These are phyloP conservation scores for Saccharomycopsis sp. DNA, from an alignment of 805 yeast species.

Conservation along the genomic window DNA sequence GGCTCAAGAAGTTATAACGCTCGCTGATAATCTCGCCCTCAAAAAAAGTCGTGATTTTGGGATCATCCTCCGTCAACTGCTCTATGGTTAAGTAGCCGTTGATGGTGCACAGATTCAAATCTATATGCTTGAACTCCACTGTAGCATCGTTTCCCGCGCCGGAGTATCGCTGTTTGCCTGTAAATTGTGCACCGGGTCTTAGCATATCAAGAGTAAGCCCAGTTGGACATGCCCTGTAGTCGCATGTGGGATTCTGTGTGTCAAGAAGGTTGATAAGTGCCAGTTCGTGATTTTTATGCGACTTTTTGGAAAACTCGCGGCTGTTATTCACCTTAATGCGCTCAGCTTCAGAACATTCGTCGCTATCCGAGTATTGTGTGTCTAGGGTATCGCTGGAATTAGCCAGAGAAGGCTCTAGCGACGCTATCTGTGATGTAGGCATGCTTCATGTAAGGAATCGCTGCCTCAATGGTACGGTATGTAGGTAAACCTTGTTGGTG, in stretches of 20 bases:
- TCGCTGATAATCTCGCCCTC: slow-evolving; percentile 58
- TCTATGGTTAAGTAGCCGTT: slow-evolving; percentile 63
- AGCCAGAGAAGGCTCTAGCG: neutral
- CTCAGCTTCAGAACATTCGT: too few species aligned
- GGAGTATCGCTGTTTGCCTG: slow-evolving; percentile 32
- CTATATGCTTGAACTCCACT: slow-evolving; percentile 53
- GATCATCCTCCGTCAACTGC: slow-evolving; percentile 60
- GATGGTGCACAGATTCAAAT: slow-evolving; percentile 37
- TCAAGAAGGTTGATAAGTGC: neutral
- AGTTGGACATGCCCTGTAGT: neutral
- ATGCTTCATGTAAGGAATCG: too few species aligned
- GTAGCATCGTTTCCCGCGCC: slow-evolving; percentile 41
- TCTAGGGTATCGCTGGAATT: neutral
- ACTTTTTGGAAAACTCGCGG: too few species aligned
- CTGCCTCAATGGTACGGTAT: too few species aligned
- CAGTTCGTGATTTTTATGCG: too few species aligned
- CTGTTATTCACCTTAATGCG: too few species aligned
- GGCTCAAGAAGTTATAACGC: slow-evolving; percentile 37
- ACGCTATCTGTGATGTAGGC: neutral
- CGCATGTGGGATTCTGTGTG: neutral
- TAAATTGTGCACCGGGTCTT: slow-evolving; percentile 27
- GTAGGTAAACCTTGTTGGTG: too few species aligned
- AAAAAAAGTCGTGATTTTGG: slow-evolving; percentile 70
- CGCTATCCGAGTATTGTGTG: neutral
- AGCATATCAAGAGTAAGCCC: slow-evolving; percentile 14